Evolutionary conservation across 495 filamentous ascomycete species (phyloP).

Genomic region (Aspergillus wentii): DNA sequence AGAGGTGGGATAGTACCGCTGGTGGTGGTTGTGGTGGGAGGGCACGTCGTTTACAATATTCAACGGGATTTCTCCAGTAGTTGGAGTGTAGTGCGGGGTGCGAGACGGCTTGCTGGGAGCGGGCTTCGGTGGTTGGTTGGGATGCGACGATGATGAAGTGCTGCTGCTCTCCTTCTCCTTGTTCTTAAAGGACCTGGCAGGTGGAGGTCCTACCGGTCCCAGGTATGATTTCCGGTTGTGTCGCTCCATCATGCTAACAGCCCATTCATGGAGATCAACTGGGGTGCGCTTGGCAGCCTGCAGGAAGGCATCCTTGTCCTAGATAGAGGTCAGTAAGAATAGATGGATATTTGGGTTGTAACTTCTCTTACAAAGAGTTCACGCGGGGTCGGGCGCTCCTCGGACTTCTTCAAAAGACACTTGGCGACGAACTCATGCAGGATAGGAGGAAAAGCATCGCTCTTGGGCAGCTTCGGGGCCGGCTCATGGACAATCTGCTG

Average conservation of each 20-base stretch:
- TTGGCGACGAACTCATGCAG: constrained; percentile 96
- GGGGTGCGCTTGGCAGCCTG: constrained; percentile 92
- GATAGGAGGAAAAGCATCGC: constrained; percentile 91
- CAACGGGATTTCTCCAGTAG: constrained; percentile 64
- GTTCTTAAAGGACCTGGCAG: constrained; percentile 43
- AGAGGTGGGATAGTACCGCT: constrained; percentile 14
- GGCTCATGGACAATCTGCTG: constrained; percentile 98
- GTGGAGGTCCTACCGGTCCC: constrained; percentile 60
- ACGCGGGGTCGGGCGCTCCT: constrained; percentile 83
- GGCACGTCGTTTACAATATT: constrained; percentile 44
- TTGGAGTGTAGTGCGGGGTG: constrained; percentile 50
- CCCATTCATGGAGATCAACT: constrained; percentile 86
- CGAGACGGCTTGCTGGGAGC: constrained; percentile 40
- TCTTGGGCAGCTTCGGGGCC: constrained; percentile 88
- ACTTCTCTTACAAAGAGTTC: constrained; percentile 57
- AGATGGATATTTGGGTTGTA: not conserved
- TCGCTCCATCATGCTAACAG: constrained; percentile 81
- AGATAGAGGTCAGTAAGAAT: constrained; percentile 6
- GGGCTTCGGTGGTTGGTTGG: constrained; percentile 19
- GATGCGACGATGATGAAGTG: constrained; percentile 9
- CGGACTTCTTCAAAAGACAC: constrained; percentile 84
- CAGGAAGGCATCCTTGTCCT: constrained; percentile 91
- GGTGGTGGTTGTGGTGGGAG: constrained; percentile 20
- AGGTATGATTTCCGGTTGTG: constrained; percentile 92
- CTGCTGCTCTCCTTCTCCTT: constrained; percentile 4